Conservation (phyloP, 2,329 filamentous ascomycete species). For the Claviceps spartinae region DNA sequence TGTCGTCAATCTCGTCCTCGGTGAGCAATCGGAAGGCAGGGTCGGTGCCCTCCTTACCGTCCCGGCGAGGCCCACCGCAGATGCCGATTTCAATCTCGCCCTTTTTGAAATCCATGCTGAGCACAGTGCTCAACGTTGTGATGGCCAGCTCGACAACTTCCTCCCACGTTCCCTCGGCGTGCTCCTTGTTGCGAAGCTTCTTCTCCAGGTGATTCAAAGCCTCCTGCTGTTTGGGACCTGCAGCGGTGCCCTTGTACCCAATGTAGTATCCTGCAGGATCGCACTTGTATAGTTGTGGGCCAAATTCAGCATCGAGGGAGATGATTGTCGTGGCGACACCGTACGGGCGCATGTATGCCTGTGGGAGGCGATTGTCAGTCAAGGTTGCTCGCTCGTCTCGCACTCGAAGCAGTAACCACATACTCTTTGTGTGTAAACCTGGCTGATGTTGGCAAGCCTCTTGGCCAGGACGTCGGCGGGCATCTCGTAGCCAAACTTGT, state of each 20-base stretch:
- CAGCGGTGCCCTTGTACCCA: slow-evolving; percentile 95
- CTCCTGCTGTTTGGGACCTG: slow-evolving; percentile 96
- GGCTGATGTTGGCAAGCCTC: slow-evolving; percentile 95
- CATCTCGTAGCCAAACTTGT: slow-evolving; percentile 99
- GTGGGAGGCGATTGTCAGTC: background rate
- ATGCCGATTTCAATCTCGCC: slow-evolving; percentile 96
- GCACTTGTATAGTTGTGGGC: slow-evolving; percentile 94
- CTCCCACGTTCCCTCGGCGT: slow-evolving; percentile 84
- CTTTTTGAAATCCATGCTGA: slow-evolving; percentile 99
- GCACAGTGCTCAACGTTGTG: slow-evolving; percentile 83
- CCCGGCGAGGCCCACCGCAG: slow-evolving; percentile 71
- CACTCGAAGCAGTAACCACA: slow-evolving; percentile 11
- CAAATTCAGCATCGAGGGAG: slow-evolving; percentile 81
- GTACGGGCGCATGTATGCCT: slow-evolving; percentile 94
- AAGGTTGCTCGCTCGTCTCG: background rate
- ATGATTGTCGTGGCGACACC: slow-evolving; percentile 93
- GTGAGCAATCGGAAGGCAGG: slow-evolving; percentile 75
- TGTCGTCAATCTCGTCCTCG: slow-evolving; percentile 96
- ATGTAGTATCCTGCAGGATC: slow-evolving; percentile 97
- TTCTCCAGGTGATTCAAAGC: slow-evolving; percentile 97
- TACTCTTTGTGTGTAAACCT: slow-evolving; percentile 96
- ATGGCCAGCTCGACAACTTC: slow-evolving; percentile 97
- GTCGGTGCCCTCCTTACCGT: slow-evolving; percentile 73
- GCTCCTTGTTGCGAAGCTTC: slow-evolving; percentile 99
- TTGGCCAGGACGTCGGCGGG: slow-evolving; percentile 94